A percentile compares a stretch with the other conserved stretches of the same genome.
phyloP scores from a whole-genome alignment of 2,329 filamentous ascomycete species.

The Pseudogymnoascus verrucosus region DNA sequence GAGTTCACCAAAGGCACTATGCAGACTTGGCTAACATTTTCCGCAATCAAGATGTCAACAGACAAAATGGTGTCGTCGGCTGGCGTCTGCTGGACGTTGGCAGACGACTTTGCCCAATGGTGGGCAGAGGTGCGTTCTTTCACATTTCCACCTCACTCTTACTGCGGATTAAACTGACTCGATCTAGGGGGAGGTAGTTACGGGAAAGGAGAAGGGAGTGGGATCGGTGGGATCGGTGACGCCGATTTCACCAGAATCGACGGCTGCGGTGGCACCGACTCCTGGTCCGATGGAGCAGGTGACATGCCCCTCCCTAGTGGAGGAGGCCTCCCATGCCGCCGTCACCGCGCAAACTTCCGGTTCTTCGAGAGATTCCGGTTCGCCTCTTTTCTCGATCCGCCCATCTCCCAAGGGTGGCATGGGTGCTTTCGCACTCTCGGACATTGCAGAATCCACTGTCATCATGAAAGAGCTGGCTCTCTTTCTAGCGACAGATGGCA shows the following conservation, averaged over 20 bases:
- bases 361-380: conserved; percentile 16
- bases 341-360: conserved; percentile 13
- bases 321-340: not conserved
- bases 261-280: not conserved
- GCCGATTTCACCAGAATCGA: not conserved
- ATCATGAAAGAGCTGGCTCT: conserved; percentile 23
- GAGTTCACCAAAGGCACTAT: not conserved
- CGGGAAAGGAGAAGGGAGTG: conserved; percentile 25
- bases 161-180: not conserved
- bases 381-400: conserved; percentile 23
- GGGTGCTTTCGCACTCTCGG: conserved; percentile 24
- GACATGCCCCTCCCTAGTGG: not conserved
- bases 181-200: not conserved
- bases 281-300: conserved; percentile 3
- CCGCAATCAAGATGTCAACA: not conserved
- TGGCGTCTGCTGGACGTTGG: not conserved
- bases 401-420: conserved; percentile 22
- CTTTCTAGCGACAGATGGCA: conserved; percentile 14
- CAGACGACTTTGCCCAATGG: not conserved
- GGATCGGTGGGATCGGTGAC: conserved; percentile 27
- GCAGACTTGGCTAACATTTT: not conserved
- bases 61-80: not conserved
- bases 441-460: conserved; percentile 20
- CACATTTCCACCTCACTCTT: not conserved
- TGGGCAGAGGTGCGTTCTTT: not conserved